Evolutionary conservation across 2,329 filamentous ascomycete genomes (phyloP).

Genomic region (Pseudocercospora eumusae): DNA sequence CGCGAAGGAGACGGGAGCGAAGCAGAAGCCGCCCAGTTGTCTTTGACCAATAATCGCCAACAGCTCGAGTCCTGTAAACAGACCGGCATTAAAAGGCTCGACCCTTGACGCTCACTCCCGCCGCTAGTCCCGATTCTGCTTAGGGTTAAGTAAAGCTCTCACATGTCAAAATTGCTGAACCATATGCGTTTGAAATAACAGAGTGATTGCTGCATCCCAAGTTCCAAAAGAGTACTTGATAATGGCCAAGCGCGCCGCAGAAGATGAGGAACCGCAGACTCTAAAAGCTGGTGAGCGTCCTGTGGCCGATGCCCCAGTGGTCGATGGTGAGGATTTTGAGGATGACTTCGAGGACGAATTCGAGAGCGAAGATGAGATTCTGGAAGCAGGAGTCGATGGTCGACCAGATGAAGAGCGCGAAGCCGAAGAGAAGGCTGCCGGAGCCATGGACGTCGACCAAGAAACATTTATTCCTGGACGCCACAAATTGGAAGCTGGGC

Average conservation of each 20-base stretch:
- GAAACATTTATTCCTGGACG: constrained; percentile 94
- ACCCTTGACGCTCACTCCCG: background rate
- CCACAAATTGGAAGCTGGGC: constrained; percentile 84
- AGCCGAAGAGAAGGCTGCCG: constrained; percentile 73
- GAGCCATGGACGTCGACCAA: constrained; percentile 92
- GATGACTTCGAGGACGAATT: constrained; percentile 94
- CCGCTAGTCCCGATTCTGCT: background rate
- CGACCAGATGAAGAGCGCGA: constrained; percentile 89
- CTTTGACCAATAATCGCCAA: background rate
- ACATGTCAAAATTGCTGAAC: constrained; percentile 14
- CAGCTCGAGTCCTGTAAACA: background rate
- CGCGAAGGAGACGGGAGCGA: background rate
- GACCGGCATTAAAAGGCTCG: background rate
- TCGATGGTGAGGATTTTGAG: constrained; percentile 74
- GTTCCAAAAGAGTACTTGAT: constrained; percentile 30
- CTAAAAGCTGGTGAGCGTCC: constrained; percentile 65
- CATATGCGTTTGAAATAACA: constrained; percentile 30
- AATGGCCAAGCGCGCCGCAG: constrained; percentile 64
- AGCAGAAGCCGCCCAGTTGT: background rate
- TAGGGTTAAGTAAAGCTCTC: no score
- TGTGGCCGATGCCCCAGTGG: constrained; percentile 50
- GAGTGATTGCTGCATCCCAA: constrained; percentile 32
- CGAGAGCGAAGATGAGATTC: constrained; percentile 83
- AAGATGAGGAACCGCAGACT: constrained; percentile 52
- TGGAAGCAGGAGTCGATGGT: constrained; percentile 92